Base-by-base conservation (phyloP, 495 filamentous ascomycete genomes). In the Penicillium robsamsonii region DNA sequence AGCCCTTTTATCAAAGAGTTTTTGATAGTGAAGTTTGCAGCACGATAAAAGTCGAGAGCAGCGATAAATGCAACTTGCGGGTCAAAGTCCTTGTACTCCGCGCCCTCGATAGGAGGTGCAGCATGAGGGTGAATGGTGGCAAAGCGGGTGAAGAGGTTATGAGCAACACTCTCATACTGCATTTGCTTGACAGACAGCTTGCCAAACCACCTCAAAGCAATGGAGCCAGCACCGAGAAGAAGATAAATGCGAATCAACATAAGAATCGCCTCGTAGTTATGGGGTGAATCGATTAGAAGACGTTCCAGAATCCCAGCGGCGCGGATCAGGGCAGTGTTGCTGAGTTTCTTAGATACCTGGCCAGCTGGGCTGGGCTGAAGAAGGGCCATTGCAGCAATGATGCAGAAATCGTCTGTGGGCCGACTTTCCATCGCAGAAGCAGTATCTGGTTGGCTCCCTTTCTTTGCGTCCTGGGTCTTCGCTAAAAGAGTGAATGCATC, bases 171-270 rank as follows among this genome's bases (percentile, higher is more conserved):
- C 58, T 85, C 81, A 56, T 78, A 78, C 60, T 86, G 84, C 27
- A 85, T 65, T 42, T 86, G 81, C 57, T 86, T 86, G 49, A 86
- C 76, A 18, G 81, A 81, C 17, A 86, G 70, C 40, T 74, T 78
- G 52, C 74, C 72, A 56, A 85, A 85, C 6, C 71, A 73, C 31
- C 70, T 74, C 59, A 84, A 58, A 4, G 84, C 83, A 11, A 80
- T 71, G 5, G 79, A 80, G 15, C 75, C 75, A 42, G 78, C 77
- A 8, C 84, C 84, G 12, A 86, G 53, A 38, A 77, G 69, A 30
- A 80, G 69, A 58, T 83, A 83, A 29, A 84, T 63, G 11, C 83
- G 74, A 3, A 82, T 74, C 37, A 85, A 68, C 24, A 84, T 67
- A 31, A 86, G 69, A 17, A 84, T 60, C 5, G 78, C 80, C 59